A percentile compares a stretch with the other conserved stretches of the same genome.
Evolutionary conservation across 305 asterid genomes (phyloP).

Genomic region (Solanum hybrid): DNA sequence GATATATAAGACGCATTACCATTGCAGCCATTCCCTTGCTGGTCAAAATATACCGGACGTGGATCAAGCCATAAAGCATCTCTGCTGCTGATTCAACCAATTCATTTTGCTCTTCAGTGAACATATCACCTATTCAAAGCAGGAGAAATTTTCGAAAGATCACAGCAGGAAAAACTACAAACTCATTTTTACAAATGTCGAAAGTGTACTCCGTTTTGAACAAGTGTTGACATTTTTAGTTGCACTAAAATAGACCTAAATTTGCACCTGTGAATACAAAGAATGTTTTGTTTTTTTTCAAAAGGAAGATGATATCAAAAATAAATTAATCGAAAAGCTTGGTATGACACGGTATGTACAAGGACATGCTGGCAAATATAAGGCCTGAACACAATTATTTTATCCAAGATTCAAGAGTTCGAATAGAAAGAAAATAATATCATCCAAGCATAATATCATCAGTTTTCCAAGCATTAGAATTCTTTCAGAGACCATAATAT

Average conservation of each 20-base stretch:
- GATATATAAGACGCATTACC: slow-evolving; percentile 32
- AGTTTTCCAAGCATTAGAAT: background rate
- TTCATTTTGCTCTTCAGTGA: slow-evolving; percentile 86
- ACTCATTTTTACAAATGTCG: slow-evolving; percentile 9
- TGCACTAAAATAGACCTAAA: background rate
- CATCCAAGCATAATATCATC: background rate
- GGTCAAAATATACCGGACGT: slow-evolving; percentile 59
- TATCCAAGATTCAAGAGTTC: background rate
- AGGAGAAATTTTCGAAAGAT: slow-evolving; percentile 1
- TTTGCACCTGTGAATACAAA: background rate
- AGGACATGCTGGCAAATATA: background rate
- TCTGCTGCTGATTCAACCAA: slow-evolving; percentile 85
- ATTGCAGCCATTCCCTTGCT: slow-evolving; percentile 74
- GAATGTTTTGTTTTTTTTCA: background rate
- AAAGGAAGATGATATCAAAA: background rate
- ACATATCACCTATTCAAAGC: slow-evolving; percentile 64
- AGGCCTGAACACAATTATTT: background rate
- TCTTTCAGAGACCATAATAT: background rate
- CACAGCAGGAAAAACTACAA: slow-evolving; percentile 7
- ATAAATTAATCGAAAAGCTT: background rate
- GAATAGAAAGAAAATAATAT: background rate
- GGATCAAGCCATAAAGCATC: slow-evolving; percentile 72
- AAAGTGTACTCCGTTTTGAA: background rate
- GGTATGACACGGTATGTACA: background rate
- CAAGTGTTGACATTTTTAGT: background rate